Evolutionary conservation across 441 rosid species (phyloP), one percentile per base, ranked within the genome.

Genomic region (Euphorbia celastroides): DNA sequence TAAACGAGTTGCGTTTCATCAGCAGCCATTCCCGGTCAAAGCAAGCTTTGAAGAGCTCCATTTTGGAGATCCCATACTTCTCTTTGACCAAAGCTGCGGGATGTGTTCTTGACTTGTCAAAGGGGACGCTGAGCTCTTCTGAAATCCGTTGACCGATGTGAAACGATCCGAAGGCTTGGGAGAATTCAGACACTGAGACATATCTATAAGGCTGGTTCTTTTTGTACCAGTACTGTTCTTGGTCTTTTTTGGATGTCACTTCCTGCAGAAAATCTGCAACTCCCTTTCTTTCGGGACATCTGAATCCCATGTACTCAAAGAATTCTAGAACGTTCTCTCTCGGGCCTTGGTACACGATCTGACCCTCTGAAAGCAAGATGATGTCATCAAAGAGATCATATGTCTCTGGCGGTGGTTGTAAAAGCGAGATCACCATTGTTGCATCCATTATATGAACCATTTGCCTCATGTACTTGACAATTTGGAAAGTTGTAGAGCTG

Each of bases 201-300:
- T 79, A 81, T 57, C 75, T 70, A 65, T 85, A 82, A 60, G 84
- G 87, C 60, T 74, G 80, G 61, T 77, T 42, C 67, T 77, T 78
- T 66, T 63, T 77, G 52, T 36, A 70, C 88, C 90, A 88, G 65
- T 88, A 88, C 50, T 82, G 91, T 64, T 76, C 81, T 70, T 88
- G 94, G 67, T 88, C 90, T 58, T 86, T 86, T 57, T 50, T 81
- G 57, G 94, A 88, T 68, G 93, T 88, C 23, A 88, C 88, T 68
- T 88, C 89, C 70, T 85, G 93, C 70, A 88, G 75, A 74, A 88
- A 85, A 69, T 88, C 93, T 19, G 90, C 93, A 11, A 81, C 76
- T 28, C 87, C 93, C 68, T 88, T 88, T 70, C 93, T 85, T 60
- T 81, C 77, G 0, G 93, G 90, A 72, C 93, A 85, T 76, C 66